Evolutionary conservation across 805 yeast genomes (phyloP).

Genomic region (Candida ulmi): DNA sequence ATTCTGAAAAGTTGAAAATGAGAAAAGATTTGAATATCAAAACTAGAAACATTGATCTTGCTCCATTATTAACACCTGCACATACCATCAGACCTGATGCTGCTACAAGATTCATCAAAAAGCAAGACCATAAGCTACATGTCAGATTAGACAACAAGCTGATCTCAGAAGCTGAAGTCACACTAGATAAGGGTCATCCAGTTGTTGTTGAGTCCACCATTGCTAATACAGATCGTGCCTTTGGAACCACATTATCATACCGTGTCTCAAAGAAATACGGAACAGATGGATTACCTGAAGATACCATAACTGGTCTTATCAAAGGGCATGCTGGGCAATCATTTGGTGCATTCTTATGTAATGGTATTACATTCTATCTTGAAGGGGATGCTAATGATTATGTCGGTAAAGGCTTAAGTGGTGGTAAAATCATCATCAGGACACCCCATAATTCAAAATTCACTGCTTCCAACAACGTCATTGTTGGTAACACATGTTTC

Average conservation of each 20-base stretch:
- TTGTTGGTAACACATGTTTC: conserved; percentile 95
- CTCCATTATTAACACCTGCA: conserved; percentile 95
- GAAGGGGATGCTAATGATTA: conserved; percentile 98
- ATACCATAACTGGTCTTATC: conserved; percentile 89
- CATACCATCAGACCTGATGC: conserved; percentile 96
- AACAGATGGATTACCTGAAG: conserved; percentile 89
- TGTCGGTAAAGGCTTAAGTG: conserved; percentile 95
- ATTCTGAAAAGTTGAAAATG: conserved; percentile 83
- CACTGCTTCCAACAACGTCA: conserved; percentile 93
- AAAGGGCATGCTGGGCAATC: conserved; percentile 97
- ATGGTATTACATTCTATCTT: conserved; percentile 90
- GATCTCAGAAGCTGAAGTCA: conserved; percentile 91
- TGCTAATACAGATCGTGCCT: conserved; percentile 92
- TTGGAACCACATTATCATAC: conserved; percentile 93
- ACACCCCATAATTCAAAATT: conserved; percentile 83
- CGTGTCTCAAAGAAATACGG: conserved; percentile 92
- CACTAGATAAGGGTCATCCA: conserved; percentile 95
- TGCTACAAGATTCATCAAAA: conserved; percentile 85
- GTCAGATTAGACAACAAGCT: conserved; percentile 92
- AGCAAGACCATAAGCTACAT: conserved; percentile 91
- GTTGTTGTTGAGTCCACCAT: conserved; percentile 91
- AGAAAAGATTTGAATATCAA: conserved; percentile 86
- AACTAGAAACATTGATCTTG: conserved; percentile 84
- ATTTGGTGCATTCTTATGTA: conserved; percentile 95
- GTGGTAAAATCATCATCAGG: conserved; percentile 88